These are phyloP conservation scores for California macrophylla DNA, from an alignment of 441 rosid genomes.

Conservation along the genomic window DNA sequence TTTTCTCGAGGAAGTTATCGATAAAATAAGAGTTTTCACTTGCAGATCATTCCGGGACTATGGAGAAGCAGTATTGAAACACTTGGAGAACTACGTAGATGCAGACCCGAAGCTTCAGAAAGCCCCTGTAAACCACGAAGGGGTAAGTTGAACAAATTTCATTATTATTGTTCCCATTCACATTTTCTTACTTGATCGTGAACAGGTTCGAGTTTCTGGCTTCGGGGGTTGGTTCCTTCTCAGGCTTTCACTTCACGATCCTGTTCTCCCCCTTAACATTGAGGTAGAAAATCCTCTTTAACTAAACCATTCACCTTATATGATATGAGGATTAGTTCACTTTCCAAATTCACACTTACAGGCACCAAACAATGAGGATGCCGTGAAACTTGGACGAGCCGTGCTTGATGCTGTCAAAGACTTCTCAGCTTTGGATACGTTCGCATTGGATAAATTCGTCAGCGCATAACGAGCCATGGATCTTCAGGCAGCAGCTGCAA, in stretches of 20 bases:
- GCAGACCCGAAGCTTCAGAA: slow-evolving; percentile 52
- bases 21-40: slow-evolving; percentile 3
- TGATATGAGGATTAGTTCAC: not conserved
- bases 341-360: slow-evolving; percentile 12
- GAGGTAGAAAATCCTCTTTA: slow-evolving; percentile 44
- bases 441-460: slow-evolving; percentile 57
- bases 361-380: slow-evolving; percentile 73
- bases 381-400: slow-evolving; percentile 57
- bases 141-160: slow-evolving; percentile 38
- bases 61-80: slow-evolving; percentile 78
- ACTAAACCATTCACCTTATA: slow-evolving; percentile 1
- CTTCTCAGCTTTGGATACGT: slow-evolving; percentile 70
- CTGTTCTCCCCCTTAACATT: slow-evolving; percentile 95
- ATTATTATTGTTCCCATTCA: not conserved
- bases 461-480: slow-evolving; percentile 25
- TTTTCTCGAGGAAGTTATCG: slow-evolving; percentile 4
- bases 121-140: slow-evolving; percentile 84
- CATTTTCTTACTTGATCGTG: slow-evolving; percentile 1
- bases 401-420: slow-evolving; percentile 60
- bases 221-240: slow-evolving; percentile 97
- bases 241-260: slow-evolving; percentile 93
- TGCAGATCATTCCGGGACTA: slow-evolving; percentile 84
- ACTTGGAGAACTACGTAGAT: slow-evolving; percentile 48
- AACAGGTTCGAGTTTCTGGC: slow-evolving; percentile 80
- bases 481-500: not conserved